phyloP scores from a whole-genome alignment of 2,329 filamentous ascomycete genomes.

The Phialemoniopsis sp. region DNA sequence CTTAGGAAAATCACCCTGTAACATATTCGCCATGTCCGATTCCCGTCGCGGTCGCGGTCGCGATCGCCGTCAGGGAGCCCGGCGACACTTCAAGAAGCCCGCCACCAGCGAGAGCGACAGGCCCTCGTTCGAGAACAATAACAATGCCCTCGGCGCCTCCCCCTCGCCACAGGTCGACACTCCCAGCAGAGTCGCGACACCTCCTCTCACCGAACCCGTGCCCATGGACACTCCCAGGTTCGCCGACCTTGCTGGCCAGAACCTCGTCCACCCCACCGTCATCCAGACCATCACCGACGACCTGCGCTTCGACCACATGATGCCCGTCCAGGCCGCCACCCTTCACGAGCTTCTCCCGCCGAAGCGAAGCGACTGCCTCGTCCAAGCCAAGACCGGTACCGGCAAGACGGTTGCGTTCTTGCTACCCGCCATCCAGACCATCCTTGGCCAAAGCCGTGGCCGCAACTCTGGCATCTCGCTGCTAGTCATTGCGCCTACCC shows the following conservation, averaged over 20 bases:
- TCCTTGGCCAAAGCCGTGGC: constrained; percentile 44
- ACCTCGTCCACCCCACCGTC: constrained; percentile 39
- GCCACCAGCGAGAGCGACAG: too few species aligned
- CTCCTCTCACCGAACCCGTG: constrained; percentile 28
- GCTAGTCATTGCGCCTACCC: constrained; percentile 66
- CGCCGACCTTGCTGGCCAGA: constrained; percentile 33
- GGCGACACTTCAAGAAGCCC: too few species aligned
- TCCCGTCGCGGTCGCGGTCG: too few species aligned
- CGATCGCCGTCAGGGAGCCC: too few species aligned
- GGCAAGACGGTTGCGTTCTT: constrained; percentile 85
- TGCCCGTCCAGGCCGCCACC: constrained; percentile 50
- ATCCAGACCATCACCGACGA: constrained; percentile 43
- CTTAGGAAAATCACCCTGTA: too few species aligned
- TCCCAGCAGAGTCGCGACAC: constrained; percentile 19
- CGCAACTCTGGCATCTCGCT: constrained; percentile 44
- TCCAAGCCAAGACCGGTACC: constrained; percentile 83
- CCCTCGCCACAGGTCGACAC: too few species aligned
- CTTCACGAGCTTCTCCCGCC: constrained; percentile 42
- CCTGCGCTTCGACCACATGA: constrained; percentile 48
- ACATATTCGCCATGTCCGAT: too few species aligned
- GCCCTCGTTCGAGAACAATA: too few species aligned
- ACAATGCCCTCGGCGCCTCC: too few species aligned
- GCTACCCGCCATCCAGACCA: constrained; percentile 75
- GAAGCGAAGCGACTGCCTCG: constrained; percentile 51
- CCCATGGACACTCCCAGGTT: constrained; percentile 42